Evolutionary conservation across 345 rosid genomes (phyloP).

Genomic region (Eutrema yunnanense): DNA sequence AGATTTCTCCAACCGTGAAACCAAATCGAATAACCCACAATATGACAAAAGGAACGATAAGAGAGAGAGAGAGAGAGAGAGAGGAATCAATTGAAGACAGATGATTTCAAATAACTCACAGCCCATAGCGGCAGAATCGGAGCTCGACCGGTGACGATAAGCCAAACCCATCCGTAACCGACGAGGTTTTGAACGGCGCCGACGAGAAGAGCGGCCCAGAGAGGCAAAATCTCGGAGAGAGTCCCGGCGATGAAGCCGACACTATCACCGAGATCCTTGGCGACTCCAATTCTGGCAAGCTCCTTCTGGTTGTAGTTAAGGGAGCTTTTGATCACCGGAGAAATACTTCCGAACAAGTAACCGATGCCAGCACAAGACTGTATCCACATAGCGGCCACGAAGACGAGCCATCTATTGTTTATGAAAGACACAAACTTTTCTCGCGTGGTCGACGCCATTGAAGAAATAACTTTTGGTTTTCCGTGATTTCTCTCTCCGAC

Average conservation of each 20-base stretch:
- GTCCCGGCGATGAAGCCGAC: constrained; percentile 95
- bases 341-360: constrained; percentile 90
- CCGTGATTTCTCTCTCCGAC: not conserved
- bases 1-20: not conserved
- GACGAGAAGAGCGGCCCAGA: constrained; percentile 91
- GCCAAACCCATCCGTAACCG: constrained; percentile 98
- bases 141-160: constrained; percentile 65
- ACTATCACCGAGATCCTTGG: constrained; percentile 95
- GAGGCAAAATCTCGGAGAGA: constrained; percentile 77
- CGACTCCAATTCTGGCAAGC: constrained; percentile 83
- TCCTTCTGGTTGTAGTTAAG: constrained; percentile 79
- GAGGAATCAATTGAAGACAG: not conserved
- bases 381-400: constrained; percentile 99
- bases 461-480: not conserved
- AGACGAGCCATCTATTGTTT: constrained; percentile 90
- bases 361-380: constrained; percentile 95
- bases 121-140: constrained; percentile 89
- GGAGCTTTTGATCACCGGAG: constrained; percentile 91
- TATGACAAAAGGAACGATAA: not conserved
- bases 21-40: not conserved
- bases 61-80: not conserved
- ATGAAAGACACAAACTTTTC: constrained; percentile 50
- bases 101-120: constrained; percentile 49
- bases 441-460: constrained; percentile 38
- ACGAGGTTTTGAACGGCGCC: constrained; percentile 86